phyloP scores from a whole-genome alignment of 2,329 filamentous ascomycete genomes.

The Hypoxylon sp. region DNA sequence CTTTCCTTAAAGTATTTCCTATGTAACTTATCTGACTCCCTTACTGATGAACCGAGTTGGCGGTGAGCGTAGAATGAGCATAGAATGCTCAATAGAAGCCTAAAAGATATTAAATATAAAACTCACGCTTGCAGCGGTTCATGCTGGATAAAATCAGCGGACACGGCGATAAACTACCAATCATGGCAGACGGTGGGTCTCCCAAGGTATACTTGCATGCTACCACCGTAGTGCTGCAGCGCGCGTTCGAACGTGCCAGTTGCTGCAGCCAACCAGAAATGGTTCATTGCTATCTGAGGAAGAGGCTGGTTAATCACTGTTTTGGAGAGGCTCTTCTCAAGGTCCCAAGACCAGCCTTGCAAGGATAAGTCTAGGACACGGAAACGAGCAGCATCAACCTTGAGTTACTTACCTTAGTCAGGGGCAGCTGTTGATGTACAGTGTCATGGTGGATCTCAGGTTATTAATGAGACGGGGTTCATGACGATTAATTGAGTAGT shows the following conservation, averaged over 20 bases:
- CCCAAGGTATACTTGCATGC: constrained; percentile 11
- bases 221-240: constrained; percentile 24
- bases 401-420: constrained; percentile 28
- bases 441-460: constrained; percentile 11
- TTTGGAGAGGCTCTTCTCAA: constrained; percentile 37
- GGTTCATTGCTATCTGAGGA: constrained; percentile 34
- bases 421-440: constrained; percentile 23
- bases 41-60: constrained; percentile 15
- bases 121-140: constrained; percentile 35
- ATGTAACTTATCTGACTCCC: not conserved
- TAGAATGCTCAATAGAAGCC: constrained; percentile 27
- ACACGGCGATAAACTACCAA: constrained; percentile 38
- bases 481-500: constrained; percentile 11
- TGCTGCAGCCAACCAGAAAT: constrained; percentile 38
- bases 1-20: constrained; percentile 6
- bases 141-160: constrained; percentile 34
- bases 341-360: constrained; percentile 27
- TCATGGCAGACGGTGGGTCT: constrained; percentile 16
- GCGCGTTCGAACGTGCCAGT: constrained; percentile 20
- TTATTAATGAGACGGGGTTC: constrained; percentile 16
- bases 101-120: constrained; percentile 10
- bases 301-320: constrained; percentile 33
- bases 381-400: constrained; percentile 18
- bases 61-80: constrained; percentile 31
- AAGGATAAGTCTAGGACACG: constrained; percentile 27